Conservation (phyloP, 1,284 basidiomycete genomes). For the Melampsora larici-populina region DNA sequence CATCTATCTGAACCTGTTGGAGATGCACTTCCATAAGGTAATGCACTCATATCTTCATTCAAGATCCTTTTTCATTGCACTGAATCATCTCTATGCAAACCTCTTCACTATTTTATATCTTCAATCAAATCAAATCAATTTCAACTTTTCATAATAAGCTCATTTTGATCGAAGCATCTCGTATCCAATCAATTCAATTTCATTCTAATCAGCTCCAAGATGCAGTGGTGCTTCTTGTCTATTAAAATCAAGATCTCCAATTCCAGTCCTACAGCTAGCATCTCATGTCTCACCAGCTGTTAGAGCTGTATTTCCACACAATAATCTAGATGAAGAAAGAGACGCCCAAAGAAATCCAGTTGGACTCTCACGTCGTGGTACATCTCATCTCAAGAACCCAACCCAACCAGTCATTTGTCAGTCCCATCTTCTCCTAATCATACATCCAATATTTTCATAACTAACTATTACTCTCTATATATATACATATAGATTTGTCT, state of each 20-base stretch:
- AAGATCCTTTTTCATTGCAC: not conserved
- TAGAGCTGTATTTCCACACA: constrained; percentile 35
- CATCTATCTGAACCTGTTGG: no score
- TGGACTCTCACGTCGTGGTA: not conserved
- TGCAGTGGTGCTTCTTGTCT: not conserved
- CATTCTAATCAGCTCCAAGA: not conserved
- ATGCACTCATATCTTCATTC: no score
- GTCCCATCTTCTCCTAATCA: not conserved
- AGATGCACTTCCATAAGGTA: not conserved
- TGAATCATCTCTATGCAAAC: no score
- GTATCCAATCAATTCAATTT: not conserved
- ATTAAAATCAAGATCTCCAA: not conserved
- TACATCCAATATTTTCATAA: no score
- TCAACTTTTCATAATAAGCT: no score
- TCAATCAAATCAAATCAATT: not conserved
- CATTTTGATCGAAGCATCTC: not conserved
- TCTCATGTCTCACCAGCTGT: constrained; percentile 26
- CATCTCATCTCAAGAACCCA: not conserved
- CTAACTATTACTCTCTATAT: constrained; percentile 17
- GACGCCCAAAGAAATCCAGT: not conserved
- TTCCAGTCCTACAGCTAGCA: not conserved
- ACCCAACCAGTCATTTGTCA: constrained; percentile 38
- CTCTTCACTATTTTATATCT: no score
- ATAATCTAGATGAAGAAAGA: constrained; percentile 2
- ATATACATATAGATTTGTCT: constrained; percentile 79